Percentiles rank a stretch among this genome's conserved stretches.
phyloP scores from a whole-genome alignment of 129 eudicot genomes.

The Lactuca sativa region DNA sequence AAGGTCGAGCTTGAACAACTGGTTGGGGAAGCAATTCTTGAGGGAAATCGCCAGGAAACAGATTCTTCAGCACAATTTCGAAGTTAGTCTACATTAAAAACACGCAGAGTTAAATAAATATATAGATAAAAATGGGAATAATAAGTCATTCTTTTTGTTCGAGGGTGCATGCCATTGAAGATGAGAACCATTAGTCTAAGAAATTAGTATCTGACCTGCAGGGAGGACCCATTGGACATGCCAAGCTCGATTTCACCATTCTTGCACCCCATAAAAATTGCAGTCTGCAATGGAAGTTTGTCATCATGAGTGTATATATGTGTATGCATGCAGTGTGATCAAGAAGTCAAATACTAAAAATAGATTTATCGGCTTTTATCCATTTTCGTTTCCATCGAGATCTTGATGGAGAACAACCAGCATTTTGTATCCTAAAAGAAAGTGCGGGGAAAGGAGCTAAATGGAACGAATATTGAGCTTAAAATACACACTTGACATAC shows the following conservation, averaged over 20 bases:
- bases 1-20: constrained; percentile 40
- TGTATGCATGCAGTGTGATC: neutral
- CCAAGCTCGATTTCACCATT: constrained; percentile 90
- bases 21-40: constrained; percentile 26
- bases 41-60: constrained; percentile 53
- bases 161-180: neutral
- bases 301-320: constrained; percentile 17
- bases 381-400: constrained; percentile 6
- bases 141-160: too few relatives aligned
- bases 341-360: neutral
- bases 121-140: neutral
- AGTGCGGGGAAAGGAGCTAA: neutral
- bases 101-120: neutral
- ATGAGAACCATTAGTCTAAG: neutral
- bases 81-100: constrained; percentile 43
- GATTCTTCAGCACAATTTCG: constrained; percentile 52
- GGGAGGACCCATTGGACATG: constrained; percentile 42
- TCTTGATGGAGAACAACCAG: constrained; percentile 2
- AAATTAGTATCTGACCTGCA: constrained; percentile 45
- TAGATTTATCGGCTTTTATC: neutral
- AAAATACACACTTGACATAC: constrained; percentile 34
- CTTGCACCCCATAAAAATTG: constrained; percentile 71
- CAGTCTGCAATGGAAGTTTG: constrained; percentile 43
- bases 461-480: constrained; percentile 1
- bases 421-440: neutral